Base-by-base conservation (phyloP, 176 grass and related monocot genomes). In the Oryza coarctata region DNA sequence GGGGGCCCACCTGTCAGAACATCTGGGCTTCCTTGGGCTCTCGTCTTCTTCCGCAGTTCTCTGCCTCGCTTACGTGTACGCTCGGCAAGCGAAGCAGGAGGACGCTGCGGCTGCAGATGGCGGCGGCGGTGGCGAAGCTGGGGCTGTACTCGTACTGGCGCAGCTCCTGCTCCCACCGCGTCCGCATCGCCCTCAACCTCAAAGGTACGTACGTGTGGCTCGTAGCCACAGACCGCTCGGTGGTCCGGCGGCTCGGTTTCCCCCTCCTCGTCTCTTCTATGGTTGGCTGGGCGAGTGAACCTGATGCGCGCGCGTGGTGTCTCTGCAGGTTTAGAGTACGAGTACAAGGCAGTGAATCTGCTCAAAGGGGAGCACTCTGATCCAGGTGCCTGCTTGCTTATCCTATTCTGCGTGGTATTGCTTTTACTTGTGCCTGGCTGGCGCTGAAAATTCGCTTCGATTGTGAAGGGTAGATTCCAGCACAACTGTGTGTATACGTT, bases 161-260 rank as follows among this genome's bases (percentile, higher is more conserved):
- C 17, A 91, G 83, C 38, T 91, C 92, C 2, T 91, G 76, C 71
- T 76, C 89, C 65, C 92, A 91, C 70, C 88, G 92, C 18, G 82
- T n/a, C 65, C 89, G 92, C 36, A 91, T 91, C 80, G 79, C 84
- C 10, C 92, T 94, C 80, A 89, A 87, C 50, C 75, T 94, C 86
- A 94, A 94, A 94, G 88, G 92, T 89, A 5, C 64, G 36, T 43
- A 45, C 49, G n/a, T 58, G 44, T n/a, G 23, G 14, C 39, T 31
- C 40, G 32, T 2, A 30, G 39, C 39, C 39, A 1, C 39, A 40
- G 39, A 2, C 9, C 9, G 9, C 39, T 23, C 20, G 28, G 6
- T 1, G 38, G 38, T 23, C 26, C 35, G 35, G 35, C 35, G 35
- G 61, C 4, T 31, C 38, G 3, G 36, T 2, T 22, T 2, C 47